These are phyloP conservation scores for Fusarium nanum DNA, from an alignment of 2,329 filamentous ascomycete genomes.

Conservation along the genomic window DNA sequence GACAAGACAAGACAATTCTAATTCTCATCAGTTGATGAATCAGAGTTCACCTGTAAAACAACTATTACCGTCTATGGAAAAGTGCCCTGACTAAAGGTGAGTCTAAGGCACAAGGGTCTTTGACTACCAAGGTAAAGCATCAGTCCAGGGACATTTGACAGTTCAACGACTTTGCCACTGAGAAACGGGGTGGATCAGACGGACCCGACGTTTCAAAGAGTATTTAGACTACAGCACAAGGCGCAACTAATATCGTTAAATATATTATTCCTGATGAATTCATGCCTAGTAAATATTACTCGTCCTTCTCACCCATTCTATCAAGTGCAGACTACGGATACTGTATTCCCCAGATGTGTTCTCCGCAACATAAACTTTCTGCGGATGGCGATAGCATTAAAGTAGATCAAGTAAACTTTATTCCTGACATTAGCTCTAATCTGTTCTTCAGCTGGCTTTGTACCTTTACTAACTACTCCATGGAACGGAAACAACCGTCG, in stretches of 20 bases:
- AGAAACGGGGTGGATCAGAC: conserved; percentile 9
- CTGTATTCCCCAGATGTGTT: background rate
- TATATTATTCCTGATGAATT: background rate
- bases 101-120: conserved; percentile 5
- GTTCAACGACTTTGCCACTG: conserved; percentile 15
- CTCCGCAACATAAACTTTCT: conserved; percentile 6
- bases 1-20: background rate
- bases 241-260: background rate
- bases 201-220: conserved; percentile 19
- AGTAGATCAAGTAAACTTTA: conserved; percentile 9
- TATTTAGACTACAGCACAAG: background rate
- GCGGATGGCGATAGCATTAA: background rate
- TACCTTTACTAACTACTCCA: background rate
- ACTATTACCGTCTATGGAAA: conserved; percentile 4
- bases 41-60: background rate
- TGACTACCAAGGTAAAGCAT: background rate
- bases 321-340: background rate
- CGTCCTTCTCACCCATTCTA: too few species aligned
- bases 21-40: background rate
- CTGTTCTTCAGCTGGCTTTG: background rate
- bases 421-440: background rate
- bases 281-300: background rate
- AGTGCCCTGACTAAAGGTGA: conserved; percentile 22
- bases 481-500: conserved; percentile 13
- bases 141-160: conserved; percentile 17